Evolutionary conservation across 495 filamentous ascomycete genomes (phyloP), one percentile per base, ranked within the genome.

Genomic region (Geopyxis carbonaria): DNA sequence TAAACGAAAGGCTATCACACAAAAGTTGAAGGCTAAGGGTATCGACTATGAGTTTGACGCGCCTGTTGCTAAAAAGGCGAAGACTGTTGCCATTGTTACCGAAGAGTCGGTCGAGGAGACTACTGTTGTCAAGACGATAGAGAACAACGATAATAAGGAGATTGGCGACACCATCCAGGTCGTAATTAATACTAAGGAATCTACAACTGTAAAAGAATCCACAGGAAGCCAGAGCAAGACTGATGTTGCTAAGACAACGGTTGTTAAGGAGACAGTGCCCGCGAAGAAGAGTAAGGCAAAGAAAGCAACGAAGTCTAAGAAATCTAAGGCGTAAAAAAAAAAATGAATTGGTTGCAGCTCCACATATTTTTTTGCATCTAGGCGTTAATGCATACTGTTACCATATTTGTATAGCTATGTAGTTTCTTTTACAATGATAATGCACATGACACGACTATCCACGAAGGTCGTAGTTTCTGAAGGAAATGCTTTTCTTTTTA

Each of bases 21-120:
- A 78, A 55, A 79, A 80, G 63, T 58, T 93, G 42, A 77, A 80
- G 66, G 73, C 61, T 25, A 60, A 93, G 33, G 89, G 76, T 16
- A 56, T 56, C 31, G 52, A 56, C 9, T 97, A 97, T 59, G 78
- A 91, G 37, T 80, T 83, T 51, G 72, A 82, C 30, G 64, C 72
- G 7, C 83, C 84, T 2, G 61, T 63, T 44, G 57, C 93, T 48
- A 89, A 77, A 66, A 63, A 65, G 23, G 68, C 82, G 27, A 62
- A 65, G 20, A 67, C 80, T 25, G 66, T 80, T 13, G 57, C 59
- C 34, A 52, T 44, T 22, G 57, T 53, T 31, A 45, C 51, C 24
- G 60, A 58, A 7, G 46, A 56, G 34, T 62, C 68, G 51, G 52
- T 48, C 18, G 54, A 57, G 5, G 50, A 57, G 33, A 10, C 40